These are phyloP conservation scores for Metarhizium brunneum DNA, from an alignment of 2,329 filamentous ascomycete genomes.

Conservation along the genomic window DNA sequence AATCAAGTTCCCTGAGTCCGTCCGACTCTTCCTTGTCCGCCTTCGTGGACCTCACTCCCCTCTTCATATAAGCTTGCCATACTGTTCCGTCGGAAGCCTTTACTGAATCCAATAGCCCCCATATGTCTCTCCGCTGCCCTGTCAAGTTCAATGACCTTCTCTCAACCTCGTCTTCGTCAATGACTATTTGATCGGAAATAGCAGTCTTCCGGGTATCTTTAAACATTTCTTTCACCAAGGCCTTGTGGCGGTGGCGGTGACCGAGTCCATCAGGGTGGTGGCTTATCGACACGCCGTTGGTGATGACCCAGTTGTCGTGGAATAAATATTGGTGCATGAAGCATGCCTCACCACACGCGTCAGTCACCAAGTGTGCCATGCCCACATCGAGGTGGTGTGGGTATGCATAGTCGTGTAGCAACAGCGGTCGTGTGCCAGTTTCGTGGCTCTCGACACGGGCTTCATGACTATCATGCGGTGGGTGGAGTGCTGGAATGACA, in stretches of 20 bases:
- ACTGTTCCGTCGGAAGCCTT: conserved; percentile 26
- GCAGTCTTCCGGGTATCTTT: conserved; percentile 5
- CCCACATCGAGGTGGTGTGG: conserved; percentile 30
- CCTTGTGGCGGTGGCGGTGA: not conserved
- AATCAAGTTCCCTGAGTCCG: conserved; percentile 17
- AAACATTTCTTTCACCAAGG: not conserved
- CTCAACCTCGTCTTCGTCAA: conserved; percentile 20
- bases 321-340: conserved; percentile 39
- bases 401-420: conserved; percentile 29
- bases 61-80: conserved; percentile 38
- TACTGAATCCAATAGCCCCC: conserved; percentile 31
- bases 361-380: conserved; percentile 31
- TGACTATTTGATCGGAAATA: conserved; percentile 19
- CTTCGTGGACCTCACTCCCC: conserved; percentile 8
- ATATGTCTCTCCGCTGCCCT: conserved; percentile 26
- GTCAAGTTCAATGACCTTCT: conserved; percentile 25
- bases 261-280: conserved; percentile 30
- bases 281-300: conserved; percentile 36
- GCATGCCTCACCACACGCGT: conserved; percentile 34
- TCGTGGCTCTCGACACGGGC: conserved; percentile 24
- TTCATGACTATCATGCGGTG: conserved; percentile 23
- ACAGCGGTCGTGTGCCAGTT: conserved; percentile 29
- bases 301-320: conserved; percentile 35
- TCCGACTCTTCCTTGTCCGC: conserved; percentile 13
- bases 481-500: conserved; percentile 33